Conservation (phyloP, 495 filamentous ascomycete species). For the Immersiella caudata region DNA sequence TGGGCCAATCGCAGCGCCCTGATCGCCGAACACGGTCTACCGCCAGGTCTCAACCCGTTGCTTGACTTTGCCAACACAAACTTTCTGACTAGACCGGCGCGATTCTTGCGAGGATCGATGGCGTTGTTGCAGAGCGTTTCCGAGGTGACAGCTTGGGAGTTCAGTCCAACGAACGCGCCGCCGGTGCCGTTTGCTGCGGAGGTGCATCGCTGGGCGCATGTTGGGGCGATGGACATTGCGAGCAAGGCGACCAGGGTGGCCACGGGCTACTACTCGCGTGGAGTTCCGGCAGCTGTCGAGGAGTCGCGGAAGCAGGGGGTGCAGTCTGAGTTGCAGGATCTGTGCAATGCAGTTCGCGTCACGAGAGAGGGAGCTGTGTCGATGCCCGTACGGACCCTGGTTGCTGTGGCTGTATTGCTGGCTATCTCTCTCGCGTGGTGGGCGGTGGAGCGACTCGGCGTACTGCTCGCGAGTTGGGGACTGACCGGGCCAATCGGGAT, state of each 20-base stretch:
- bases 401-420: slow-evolving; percentile 1
- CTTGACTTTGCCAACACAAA: not conserved
- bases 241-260: not conserved
- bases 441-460: not conserved
- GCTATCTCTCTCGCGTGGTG: not conserved
- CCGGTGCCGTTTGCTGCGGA: not conserved
- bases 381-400: slow-evolving; percentile 4
- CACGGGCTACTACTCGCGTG: not conserved
- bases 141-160: not conserved
- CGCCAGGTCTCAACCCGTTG: slow-evolving; percentile 5
- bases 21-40: slow-evolving; percentile 1
- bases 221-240: not conserved
- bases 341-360: slow-evolving; percentile 2
- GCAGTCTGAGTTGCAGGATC: not conserved
- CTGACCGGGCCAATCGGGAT: not conserved
- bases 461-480: slow-evolving; percentile 2
- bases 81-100: not conserved
- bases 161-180: not conserved
- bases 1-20: slow-evolving; percentile 8
- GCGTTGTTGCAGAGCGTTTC: not conserved
- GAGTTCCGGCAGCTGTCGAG: not conserved
- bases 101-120: not conserved
- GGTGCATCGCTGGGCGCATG: not conserved
- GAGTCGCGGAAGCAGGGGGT: slow-evolving; percentile 7
- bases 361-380: slow-evolving; percentile 4